phyloP scores from a whole-genome alignment of 2,329 filamentous ascomycete species.

The Capronia coronata region DNA sequence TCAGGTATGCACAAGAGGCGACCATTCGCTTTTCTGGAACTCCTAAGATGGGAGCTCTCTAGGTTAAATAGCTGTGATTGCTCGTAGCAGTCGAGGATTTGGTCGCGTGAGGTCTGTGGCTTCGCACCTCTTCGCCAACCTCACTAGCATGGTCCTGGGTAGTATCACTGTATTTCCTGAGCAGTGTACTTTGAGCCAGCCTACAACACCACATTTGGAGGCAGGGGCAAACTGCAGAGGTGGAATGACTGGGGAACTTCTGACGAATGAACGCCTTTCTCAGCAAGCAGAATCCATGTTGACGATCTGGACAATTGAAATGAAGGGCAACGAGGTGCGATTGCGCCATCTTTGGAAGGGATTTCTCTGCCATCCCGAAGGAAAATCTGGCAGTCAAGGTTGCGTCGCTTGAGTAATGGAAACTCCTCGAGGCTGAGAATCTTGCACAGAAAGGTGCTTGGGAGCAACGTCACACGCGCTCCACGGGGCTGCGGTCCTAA shows the following conservation, averaged over 20 bases:
- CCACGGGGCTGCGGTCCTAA: neutral
- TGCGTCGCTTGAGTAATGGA: slow-evolving; percentile 16
- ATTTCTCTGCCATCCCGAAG: slow-evolving; percentile 6
- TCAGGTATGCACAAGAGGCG: too few species aligned
- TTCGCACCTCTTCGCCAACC: neutral
- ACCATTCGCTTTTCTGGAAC: too few species aligned
- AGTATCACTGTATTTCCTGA: neutral
- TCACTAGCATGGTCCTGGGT: neutral
- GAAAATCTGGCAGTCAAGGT: slow-evolving; percentile 2
- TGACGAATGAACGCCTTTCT: neutral
- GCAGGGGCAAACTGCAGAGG: neutral
- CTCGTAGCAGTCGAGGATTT: neutral
- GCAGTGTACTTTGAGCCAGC: neutral
- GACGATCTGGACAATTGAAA: neutral
- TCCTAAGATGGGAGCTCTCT: neutral
- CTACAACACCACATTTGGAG: neutral
- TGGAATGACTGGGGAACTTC: neutral
- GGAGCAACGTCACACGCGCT: neutral
- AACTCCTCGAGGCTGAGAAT: slow-evolving; percentile 7
- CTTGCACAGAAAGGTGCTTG: neutral
- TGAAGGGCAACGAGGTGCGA: neutral
- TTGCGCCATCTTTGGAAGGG: slow-evolving; percentile 18
- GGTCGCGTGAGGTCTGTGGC: neutral
- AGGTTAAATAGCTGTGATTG: neutral
- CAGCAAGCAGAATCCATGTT: neutral